These are phyloP conservation scores for Epichloe sp. DNA, from an alignment of 2,329 filamentous ascomycete species.

Conservation along the genomic window DNA sequence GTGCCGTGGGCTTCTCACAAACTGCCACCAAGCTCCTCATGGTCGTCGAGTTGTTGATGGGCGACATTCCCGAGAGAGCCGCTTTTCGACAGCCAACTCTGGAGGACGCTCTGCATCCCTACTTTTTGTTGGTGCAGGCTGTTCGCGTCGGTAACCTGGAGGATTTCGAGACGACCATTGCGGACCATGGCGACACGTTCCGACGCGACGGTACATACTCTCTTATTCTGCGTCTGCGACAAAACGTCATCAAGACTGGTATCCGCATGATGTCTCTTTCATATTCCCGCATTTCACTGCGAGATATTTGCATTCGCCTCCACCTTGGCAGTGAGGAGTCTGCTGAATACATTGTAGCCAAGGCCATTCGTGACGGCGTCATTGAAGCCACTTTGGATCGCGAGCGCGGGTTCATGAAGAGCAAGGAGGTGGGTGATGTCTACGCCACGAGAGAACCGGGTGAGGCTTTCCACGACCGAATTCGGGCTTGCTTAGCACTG, in stretches of 20 bases:
- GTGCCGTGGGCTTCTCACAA: conserved; percentile 88
- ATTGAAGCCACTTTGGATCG: conserved; percentile 92
- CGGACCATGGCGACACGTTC: conserved; percentile 71
- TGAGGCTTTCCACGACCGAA: conserved; percentile 95
- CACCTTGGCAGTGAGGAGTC: conserved; percentile 93
- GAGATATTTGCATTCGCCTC: conserved; percentile 92
- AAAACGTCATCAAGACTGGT: conserved; percentile 98
- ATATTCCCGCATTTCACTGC: conserved; percentile 91
- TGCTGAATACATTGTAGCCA: conserved; percentile 97
- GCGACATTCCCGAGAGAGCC: conserved; percentile 90
- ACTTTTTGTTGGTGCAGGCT: conserved; percentile 86
- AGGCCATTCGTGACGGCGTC: conserved; percentile 93
- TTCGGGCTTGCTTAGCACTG: conserved; percentile 76
- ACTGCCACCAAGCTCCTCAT: conserved; percentile 92
- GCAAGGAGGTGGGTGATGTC: conserved; percentile 88
- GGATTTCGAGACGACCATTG: conserved; percentile 80
- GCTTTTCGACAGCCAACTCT: conserved; percentile 84
- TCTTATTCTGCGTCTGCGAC: conserved; percentile 81
- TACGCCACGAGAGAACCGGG: conserved; percentile 93
- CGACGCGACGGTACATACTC: conserved; percentile 91
- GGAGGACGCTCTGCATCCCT: conserved; percentile 79
- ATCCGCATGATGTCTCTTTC: conserved; percentile 98
- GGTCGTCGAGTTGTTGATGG: conserved; percentile 94
- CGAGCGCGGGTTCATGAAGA: conserved; percentile 96
- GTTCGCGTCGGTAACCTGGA: conserved; percentile 94